Evolutionary conservation across 768 basidiomycete genomes (phyloP).

Genomic region (Cystofilobasidium bisporidii): DNA sequence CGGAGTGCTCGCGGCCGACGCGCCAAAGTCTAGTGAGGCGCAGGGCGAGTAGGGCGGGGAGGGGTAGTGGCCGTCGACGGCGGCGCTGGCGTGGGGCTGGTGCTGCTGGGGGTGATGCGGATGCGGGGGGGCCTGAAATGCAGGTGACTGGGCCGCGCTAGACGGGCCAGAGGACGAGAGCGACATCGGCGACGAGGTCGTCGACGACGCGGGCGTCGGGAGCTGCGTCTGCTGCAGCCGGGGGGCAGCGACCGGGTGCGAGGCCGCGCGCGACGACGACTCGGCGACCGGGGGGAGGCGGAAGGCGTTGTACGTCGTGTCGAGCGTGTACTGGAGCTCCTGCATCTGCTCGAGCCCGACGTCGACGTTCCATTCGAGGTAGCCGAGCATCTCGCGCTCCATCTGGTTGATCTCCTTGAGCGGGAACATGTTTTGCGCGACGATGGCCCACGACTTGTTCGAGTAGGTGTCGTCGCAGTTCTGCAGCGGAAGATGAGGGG

Average conservation of each 20-base stretch:
- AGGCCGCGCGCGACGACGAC: too few species aligned
- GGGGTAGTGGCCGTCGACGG: background rate
- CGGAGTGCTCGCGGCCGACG: background rate
- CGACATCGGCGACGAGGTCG: constrained; percentile 1
- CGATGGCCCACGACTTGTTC: constrained; percentile 85
- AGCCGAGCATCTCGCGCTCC: constrained; percentile 88
- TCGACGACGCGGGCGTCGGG: background rate
- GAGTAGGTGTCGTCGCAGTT: constrained; percentile 93
- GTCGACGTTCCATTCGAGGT: constrained; percentile 68
- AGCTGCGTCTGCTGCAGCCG: background rate
- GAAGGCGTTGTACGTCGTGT: background rate
- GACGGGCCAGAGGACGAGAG: background rate
- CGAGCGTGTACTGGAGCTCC: constrained; percentile 35
- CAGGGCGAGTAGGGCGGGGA: constrained; percentile 6
- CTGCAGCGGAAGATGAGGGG: too few species aligned
- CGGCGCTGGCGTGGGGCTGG: background rate
- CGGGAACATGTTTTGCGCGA: constrained; percentile 75
- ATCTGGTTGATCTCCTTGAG: constrained; percentile 80
- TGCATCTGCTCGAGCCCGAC: constrained; percentile 39
- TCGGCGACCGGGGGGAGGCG: background rate
- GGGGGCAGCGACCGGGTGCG: background rate
- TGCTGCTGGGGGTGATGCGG: too few species aligned
- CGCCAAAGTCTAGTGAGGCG: constrained; percentile 3
- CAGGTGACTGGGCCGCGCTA: background rate
- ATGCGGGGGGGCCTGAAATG: background rate